Evolutionary conservation across 495 filamentous ascomycete species (phyloP).

Genomic region (Tuber microsphaerosporum): DNA sequence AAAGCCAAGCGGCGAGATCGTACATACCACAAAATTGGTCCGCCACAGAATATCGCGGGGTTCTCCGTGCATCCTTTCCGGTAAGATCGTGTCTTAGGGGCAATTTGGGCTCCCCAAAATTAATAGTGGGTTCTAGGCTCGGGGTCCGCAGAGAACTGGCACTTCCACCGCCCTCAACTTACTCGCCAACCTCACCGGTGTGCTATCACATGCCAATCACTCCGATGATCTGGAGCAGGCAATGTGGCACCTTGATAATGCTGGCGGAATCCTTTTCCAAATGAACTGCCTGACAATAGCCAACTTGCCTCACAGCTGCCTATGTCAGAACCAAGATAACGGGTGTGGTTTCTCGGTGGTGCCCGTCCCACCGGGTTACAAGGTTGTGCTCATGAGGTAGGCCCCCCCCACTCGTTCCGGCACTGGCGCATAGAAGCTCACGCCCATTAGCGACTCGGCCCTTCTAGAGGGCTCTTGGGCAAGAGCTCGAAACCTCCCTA

Average conservation of each 20-base stretch:
- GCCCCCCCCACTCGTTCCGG: not conserved
- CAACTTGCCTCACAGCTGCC: not conserved
- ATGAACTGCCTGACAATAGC: not conserved
- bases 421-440: not conserved
- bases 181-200: not conserved
- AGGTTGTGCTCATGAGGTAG: constrained; percentile 26
- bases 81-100: not conserved
- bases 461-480: not conserved
- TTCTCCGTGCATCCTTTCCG: not conserved
- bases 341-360: constrained; percentile 8
- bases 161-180: not conserved
- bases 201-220: constrained; percentile 1
- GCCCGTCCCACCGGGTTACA: constrained; percentile 15
- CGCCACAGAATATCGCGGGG: not conserved
- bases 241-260: constrained; percentile 31
- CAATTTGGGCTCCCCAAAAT: not conserved
- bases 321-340: not conserved
- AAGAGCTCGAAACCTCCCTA: not conserved
- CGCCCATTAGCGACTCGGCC: not conserved
- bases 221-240: not conserved
- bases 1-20: not conserved
- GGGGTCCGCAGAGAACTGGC: not conserved
- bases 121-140: not conserved
- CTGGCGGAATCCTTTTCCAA: constrained; percentile 17
- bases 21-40: not conserved